Evolutionary conservation across 495 filamentous ascomycete genomes (phyloP), one percentile per base, ranked within the genome.

Genomic region (Penicillium cosmopolitanum): DNA sequence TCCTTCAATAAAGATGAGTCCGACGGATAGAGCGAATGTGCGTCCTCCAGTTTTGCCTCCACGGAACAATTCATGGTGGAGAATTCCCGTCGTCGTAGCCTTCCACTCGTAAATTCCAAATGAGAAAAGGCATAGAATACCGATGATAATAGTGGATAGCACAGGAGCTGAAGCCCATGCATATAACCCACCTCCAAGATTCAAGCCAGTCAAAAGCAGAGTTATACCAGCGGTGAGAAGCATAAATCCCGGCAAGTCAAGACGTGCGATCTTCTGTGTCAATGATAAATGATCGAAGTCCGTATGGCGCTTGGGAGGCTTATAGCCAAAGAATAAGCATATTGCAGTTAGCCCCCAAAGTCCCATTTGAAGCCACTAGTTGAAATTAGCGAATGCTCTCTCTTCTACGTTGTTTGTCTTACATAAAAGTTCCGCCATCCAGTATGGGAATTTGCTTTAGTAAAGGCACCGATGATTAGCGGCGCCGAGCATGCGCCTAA

Each of bases 51-150:
- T 48, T 8, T 36, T 47, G 7, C 50, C 57, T 12, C 57, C 57
- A 16, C 50, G 53, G 21, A 61, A 57, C 12, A 61, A 51, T 48
- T 61, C 53, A 34, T 61, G 59, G 15, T 61, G 53, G n/a, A 57
- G 48, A 12, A 61, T 61, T 10, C 59, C 59, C 2, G 59, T 61
- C 19, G 18, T 56, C 2, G 59, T 61, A 42, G 46, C 55, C 25
- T 40, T 57, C 59, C 59, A 61, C 53, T 61, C 59, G 11, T 61
- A 61, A 7, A 61, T 35, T 2, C 53, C 53, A 42, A 61, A 61
- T 0, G 42, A 16, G 16, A 59, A 10, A 2, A 59, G 34, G 15
- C 36, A 46, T 25, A 59, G 13, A 5, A 59, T 53, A 28, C 57
- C 57, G 18, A 50, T 23, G 28, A 59, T 50, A 10, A 59, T 18